Base-by-base conservation (phyloP, 768 basidiomycete genomes). In the Tylopilus sp. region DNA sequence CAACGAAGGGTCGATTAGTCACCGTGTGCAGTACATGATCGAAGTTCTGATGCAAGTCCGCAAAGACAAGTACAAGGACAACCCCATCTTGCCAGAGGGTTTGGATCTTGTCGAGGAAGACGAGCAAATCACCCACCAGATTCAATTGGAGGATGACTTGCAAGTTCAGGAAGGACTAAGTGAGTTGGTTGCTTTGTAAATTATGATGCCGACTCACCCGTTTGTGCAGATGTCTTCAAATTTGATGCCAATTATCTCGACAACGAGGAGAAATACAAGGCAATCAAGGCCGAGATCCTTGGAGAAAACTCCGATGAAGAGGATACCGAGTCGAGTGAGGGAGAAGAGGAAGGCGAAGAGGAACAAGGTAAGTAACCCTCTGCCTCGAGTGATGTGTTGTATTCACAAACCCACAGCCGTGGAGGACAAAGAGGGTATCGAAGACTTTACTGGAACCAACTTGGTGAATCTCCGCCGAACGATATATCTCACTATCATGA, bases 41-140 rank as follows among this genome's bases (percentile, higher is more conserved):
- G 97, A 98, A 72, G 97, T 98, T 3, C 78, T 98, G 42, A 98
- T 99, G 91, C 97, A 98, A 71, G 91, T 97, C 8, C 79, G 97
- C 59, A 98, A 97, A 75, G 97, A 99, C 76, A 95, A 93, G 71
- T 98, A 91, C 78, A 98, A 98, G 78, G 97, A 98, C 65, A 98
- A 99, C 68, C 95, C 95, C 17, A 83, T 93, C 57, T 68, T 98
- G 36, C 86, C 91, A 2, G 97, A 98, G 63, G 97, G 95, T 1
- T 68, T 99, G 64, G 97, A 99, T 66, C 73, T 99, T 28, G 97
- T 99, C 1, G 94, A 98, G 57, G 95, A 98, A 64, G 97, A 98
- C 15, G 97, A 98, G 59, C 94, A 98, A 63, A 93, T 98, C 47
- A 98, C 94, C 0, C 97, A 99, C 71, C 80, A 90, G 60, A 84